Evolutionary conservation across 73 alveolate species (phyloP), one percentile per base, ranked within the genome.

Genomic region (Durusdinium trenchii): DNA sequence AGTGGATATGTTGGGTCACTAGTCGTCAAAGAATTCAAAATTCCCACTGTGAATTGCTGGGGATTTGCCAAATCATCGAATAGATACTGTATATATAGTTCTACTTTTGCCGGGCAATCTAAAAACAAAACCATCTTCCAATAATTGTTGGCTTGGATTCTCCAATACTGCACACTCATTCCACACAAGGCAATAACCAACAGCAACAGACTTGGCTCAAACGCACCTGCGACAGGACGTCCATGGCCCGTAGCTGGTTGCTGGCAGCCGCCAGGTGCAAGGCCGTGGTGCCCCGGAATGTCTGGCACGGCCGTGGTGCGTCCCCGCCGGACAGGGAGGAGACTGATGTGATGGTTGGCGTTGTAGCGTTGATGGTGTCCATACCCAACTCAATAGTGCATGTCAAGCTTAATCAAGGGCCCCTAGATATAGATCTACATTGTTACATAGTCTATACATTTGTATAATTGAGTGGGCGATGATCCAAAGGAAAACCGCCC

Each of bases 181-280:
- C n/a, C n/a, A n/a, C n/a, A n/a, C n/a, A n/a, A n/a, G n/a, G n/a
- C n/a, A n/a, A n/a, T n/a, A n/a, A n/a, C n/a, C n/a, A n/a, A n/a
- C n/a, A n/a, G n/a, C n/a, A n/a, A n/a, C n/a, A n/a, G n/a, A n/a
- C n/a, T n/a, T n/a, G n/a, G n/a, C n/a, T n/a, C 84, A 18, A 0
- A 9, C 45, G 51, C 84, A 12, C 85, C 96, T 69, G 40, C 85
- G 47, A 16, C 61, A 69, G 57, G n/a, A 71, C 40, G 61, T 91
- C 98, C 79, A 91, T 50, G 78, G 98, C 98, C 46, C 98, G 73
- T 54, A 91, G 98, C 57, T 91, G 98, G 69, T 91, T 91, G 45
- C 76, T 57, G 26, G 98, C 98, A 1, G 98, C 98, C 18, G 98
- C 98, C 90, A 91, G 90, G 90, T 91, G 98, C 78, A 84, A 32